A percentile compares a stretch with the other conserved stretches of the same genome.
Conservation (phyloP, 2,329 filamentous ascomycete genomes). For the Ceratocystis huliohia region DNA sequence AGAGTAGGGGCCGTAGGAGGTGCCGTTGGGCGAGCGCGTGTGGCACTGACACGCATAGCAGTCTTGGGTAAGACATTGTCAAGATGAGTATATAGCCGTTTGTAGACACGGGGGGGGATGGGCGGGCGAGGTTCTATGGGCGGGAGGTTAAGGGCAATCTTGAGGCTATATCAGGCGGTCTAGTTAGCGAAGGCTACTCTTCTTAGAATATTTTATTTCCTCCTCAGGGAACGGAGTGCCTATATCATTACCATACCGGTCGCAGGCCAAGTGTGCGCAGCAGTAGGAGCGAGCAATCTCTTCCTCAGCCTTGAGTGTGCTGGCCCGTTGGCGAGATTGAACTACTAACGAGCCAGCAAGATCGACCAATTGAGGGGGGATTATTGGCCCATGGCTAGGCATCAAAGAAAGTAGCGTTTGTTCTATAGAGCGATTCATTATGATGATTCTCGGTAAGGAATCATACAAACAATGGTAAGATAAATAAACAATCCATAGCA, state of each 20-base stretch:
- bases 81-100: slow-evolving; percentile 69
- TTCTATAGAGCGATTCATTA: slow-evolving; percentile 64
- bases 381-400: slow-evolving; percentile 54
- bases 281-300: slow-evolving; percentile 76
- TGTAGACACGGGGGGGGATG: slow-evolving; percentile 68
- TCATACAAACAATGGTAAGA: neutral
- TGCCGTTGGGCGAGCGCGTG: slow-evolving; percentile 30
- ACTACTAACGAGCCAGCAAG: slow-evolving; percentile 62
- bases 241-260: slow-evolving; percentile 43
- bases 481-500: too few relatives aligned
- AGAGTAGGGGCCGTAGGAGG: slow-evolving; percentile 7
- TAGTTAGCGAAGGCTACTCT: neutral
- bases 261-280: slow-evolving; percentile 81
- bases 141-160: slow-evolving; percentile 63
- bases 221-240: neutral
- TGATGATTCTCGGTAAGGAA: slow-evolving; percentile 14
- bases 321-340: slow-evolving; percentile 66
- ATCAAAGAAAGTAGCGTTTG: slow-evolving; percentile 61
- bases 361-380: slow-evolving; percentile 58
- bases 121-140: slow-evolving; percentile 63
- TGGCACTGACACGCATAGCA: slow-evolving; percentile 16
- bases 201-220: neutral
- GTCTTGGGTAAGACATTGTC: slow-evolving; percentile 50
- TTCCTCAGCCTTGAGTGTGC: slow-evolving; percentile 68
- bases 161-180: slow-evolving; percentile 44